A percentile compares a stretch with the other conserved stretches of the same genome.
Conservation (phyloP, 768 basidiomycete genomes). For the Tylopilus plumbeoviolaceoides region DNA sequence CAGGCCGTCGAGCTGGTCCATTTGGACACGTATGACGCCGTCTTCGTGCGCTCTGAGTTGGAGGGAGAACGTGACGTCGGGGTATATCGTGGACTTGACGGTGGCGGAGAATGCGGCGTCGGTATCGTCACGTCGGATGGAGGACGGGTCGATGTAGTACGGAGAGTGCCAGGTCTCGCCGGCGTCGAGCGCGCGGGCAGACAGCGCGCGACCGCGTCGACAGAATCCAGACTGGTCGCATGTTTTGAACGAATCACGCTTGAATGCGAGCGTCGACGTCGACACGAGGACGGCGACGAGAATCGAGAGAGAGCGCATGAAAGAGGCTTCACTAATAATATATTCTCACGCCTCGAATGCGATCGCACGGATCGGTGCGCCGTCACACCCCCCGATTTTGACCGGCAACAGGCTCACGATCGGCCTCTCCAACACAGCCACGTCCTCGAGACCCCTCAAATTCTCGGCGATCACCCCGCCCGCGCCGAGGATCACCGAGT, state of each 20-base stretch:
- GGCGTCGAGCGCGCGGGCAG: conserved; percentile 62
- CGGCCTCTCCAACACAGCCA: conserved; percentile 34
- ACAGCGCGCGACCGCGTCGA: conserved; percentile 81
- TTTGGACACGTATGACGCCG: conserved; percentile 85
- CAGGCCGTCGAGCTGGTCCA: conserved; percentile 83
- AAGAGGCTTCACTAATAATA: too few relatives aligned
- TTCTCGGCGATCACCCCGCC: conserved; percentile 70
- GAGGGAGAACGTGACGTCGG: conserved; percentile 75
- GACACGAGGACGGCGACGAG: conserved; percentile 32
- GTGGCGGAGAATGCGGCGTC: conserved; percentile 65
- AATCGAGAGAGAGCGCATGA: conserved; percentile 22
- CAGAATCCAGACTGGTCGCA: conserved; percentile 96
- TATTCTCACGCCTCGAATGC: conserved; percentile 32
- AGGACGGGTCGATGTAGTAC: conserved; percentile 69
- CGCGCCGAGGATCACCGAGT: conserved; percentile 53
- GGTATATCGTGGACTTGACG: conserved; percentile 81
- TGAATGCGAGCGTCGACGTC: conserved; percentile 51
- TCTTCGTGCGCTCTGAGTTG: conserved; percentile 82
- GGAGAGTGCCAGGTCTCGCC: conserved; percentile 74
- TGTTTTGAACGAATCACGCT: conserved; percentile 87
- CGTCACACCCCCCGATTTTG: conserved; percentile 55
- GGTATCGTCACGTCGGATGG: conserved; percentile 44
- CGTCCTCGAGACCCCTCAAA: conserved; percentile 47
- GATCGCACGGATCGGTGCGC: conserved; percentile 63
- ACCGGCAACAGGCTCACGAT: conserved; percentile 55